Percentiles rank a stretch among this genome's conserved stretches.
Conservation (phyloP, 352 stramenopile species). For the Phytopythium montanum region DNA sequence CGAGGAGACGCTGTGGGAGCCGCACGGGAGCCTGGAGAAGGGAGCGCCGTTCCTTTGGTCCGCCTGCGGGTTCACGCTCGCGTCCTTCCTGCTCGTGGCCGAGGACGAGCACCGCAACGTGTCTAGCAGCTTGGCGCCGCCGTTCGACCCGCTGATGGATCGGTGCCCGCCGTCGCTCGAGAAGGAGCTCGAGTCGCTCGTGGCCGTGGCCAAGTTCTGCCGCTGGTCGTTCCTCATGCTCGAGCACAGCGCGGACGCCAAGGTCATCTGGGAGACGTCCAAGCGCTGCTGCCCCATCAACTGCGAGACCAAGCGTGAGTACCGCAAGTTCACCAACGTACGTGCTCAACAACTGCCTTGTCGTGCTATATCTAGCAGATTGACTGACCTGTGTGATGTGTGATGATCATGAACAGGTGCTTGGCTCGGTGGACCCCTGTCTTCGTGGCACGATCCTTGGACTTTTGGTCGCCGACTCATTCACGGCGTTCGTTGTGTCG, state of each 20-base stretch:
- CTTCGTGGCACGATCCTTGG: conserved; percentile 79
- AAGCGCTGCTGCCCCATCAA: conserved; percentile 86
- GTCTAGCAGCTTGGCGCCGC: conserved; percentile 7
- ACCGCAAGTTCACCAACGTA: conserved; percentile 87
- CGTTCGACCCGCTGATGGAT: conserved; percentile 58
- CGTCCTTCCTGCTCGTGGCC: conserved; percentile 66
- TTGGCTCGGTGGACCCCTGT: conserved; percentile 82
- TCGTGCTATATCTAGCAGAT: background rate
- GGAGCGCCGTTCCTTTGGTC: conserved; percentile 84
- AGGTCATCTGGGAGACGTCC: conserved; percentile 86
- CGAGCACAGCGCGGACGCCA: conserved; percentile 80
- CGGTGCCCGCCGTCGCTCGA: conserved; percentile 61
- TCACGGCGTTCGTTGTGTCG: conserved; percentile 85
- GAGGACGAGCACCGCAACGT: conserved; percentile 48
- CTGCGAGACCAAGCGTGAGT: conserved; percentile 82
- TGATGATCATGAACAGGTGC: conserved; percentile 31
- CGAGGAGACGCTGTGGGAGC: conserved; percentile 84
- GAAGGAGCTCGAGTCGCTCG: conserved; percentile 78
- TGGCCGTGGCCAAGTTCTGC: conserved; percentile 80
- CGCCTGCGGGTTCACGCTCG: conserved; percentile 74
- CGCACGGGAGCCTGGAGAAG: conserved; percentile 83
- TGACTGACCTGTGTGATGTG: background rate
- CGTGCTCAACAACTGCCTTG: background rate
- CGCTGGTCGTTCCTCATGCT: conserved; percentile 86
- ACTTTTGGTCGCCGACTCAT: conserved; percentile 81